A percentile compares a stretch with the other conserved stretches of the same genome.
phyloP scores from a whole-genome alignment of 106 monocot species.

The Allium fistulosum region DNA sequence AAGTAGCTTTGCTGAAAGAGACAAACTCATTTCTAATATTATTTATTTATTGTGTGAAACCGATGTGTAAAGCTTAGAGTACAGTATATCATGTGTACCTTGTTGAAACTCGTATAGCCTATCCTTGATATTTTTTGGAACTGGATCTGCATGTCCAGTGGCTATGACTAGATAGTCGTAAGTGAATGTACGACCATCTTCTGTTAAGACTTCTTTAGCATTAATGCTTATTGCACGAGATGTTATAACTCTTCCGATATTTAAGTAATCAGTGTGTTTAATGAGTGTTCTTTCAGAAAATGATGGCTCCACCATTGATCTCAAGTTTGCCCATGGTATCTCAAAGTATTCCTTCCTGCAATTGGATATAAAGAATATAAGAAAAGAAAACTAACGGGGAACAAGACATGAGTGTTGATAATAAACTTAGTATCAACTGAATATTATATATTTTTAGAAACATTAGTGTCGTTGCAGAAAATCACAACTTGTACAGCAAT shows the following conservation, averaged over 20 bases:
- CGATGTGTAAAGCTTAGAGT: too few species aligned
- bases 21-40: too few species aligned
- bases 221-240: slow-evolving; percentile 21
- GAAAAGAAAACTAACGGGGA: background rate
- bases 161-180: slow-evolving; percentile 42
- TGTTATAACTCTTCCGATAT: slow-evolving; percentile 17
- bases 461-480: too few species aligned
- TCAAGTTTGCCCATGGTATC: slow-evolving; percentile 60
- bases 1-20: too few species aligned
- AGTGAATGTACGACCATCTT: slow-evolving; percentile 10
- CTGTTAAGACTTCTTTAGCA: slow-evolving; percentile 20
- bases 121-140: slow-evolving; percentile 6
- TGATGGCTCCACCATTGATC: slow-evolving; percentile 36
- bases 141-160: slow-evolving; percentile 16
- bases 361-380: background rate
- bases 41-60: too few species aligned
- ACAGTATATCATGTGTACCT: slow-evolving; percentile 10
- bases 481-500: too few species aligned
- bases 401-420: too few species aligned
- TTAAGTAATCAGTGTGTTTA: slow-evolving; percentile 31
- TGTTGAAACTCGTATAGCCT: slow-evolving; percentile 31
- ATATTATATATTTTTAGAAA: too few species aligned
- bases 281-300: slow-evolving; percentile 34
- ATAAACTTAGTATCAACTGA: too few species aligned
- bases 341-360: slow-evolving; percentile 70